Base-by-base conservation (phyloP, 2,329 filamentous ascomycete genomes). In the Verticillium albo-atrum region DNA sequence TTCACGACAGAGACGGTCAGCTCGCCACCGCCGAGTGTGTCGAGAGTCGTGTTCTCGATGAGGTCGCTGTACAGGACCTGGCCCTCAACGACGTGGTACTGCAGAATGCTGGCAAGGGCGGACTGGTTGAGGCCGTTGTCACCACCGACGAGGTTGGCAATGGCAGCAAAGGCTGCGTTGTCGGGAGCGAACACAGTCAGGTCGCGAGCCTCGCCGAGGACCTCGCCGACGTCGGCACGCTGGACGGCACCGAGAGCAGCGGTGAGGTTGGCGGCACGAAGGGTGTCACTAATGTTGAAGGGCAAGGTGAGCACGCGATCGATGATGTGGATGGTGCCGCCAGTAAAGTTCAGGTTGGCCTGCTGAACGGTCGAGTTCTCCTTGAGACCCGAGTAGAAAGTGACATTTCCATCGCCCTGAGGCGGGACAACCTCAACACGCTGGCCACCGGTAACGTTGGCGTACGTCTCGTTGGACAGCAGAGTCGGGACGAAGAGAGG, bases 121-220 rank as follows among this genome's bases (percentile, higher is more conserved):
- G 77, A 70, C 0, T 71, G 68, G 26, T 76, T 77, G 30, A 87
- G 70, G 60, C 78, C 77, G 28, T 71, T 68, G 10, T 85, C 67
- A 60, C 78, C 77, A 28, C 71, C 68, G 12, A 85, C 67, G 27
- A 79, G 74, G 55, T 78, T 83, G 59, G 81, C 84, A 51, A 89
- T 82, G 27, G 75, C 71, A 34, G 80, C 75, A 74, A 89, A 86
- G 14, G 86, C 86, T 2, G 74, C 74, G 68, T 89, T 86, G 67
- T 75, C 79, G 2, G 88, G 87, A 0, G 82, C 85, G 63, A 90
- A 89, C 62, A 90, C 77, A 58, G 88, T 90, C 42, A 89, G 64
- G 66, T 86, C 77, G 28, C 67, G 65, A 9, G 73, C 67, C 3
- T 62, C 64, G 65, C 78, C 71, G 34, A 86, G 68, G 9, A 72